Conservation (phyloP, 352 stramenopile species). For the Phytopythium oedochilum region DNA sequence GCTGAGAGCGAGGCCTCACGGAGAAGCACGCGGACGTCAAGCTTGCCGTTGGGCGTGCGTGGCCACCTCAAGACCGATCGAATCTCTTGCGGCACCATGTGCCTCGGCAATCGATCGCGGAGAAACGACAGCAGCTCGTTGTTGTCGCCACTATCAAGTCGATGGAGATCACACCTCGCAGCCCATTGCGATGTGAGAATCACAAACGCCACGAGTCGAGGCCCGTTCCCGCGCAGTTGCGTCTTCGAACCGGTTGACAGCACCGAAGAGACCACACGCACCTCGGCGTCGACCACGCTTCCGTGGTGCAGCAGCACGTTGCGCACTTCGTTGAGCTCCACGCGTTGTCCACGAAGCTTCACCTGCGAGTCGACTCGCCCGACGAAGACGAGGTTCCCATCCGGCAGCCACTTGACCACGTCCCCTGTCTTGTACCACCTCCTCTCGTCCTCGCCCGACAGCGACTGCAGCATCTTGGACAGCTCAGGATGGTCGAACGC, state of each 20-base stretch:
- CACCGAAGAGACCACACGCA: constrained; percentile 18
- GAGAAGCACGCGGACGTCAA: constrained; percentile 42
- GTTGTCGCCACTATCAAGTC: constrained; percentile 2
- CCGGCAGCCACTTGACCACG: constrained; percentile 50
- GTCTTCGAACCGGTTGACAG: not conserved
- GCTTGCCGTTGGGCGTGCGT: constrained; percentile 68
- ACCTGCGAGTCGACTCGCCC: constrained; percentile 71
- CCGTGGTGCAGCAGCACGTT: constrained; percentile 40
- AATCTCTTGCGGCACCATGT: constrained; percentile 68
- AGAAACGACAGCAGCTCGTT: constrained; percentile 21
- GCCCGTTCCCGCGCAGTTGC: constrained; percentile 3
- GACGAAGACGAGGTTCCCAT: constrained; percentile 54
- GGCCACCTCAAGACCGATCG: constrained; percentile 39
- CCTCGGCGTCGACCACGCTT: constrained; percentile 36
- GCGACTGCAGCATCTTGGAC: not conserved
- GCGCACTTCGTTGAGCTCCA: constrained; percentile 79
- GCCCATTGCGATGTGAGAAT: constrained; percentile 14
- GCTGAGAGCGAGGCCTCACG: not conserved
- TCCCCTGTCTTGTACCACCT: constrained; percentile 69
- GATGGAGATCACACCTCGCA: not conserved
- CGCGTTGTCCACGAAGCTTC: constrained; percentile 76
- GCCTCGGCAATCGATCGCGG: constrained; percentile 28
- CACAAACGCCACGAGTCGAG: constrained; percentile 45
- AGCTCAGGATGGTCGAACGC: constrained; percentile 19
- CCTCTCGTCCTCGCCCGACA: not conserved